Conservation (phyloP, 2,329 filamentous ascomycete genomes). For the Pseudophaeomoniella oleicola region DNA sequence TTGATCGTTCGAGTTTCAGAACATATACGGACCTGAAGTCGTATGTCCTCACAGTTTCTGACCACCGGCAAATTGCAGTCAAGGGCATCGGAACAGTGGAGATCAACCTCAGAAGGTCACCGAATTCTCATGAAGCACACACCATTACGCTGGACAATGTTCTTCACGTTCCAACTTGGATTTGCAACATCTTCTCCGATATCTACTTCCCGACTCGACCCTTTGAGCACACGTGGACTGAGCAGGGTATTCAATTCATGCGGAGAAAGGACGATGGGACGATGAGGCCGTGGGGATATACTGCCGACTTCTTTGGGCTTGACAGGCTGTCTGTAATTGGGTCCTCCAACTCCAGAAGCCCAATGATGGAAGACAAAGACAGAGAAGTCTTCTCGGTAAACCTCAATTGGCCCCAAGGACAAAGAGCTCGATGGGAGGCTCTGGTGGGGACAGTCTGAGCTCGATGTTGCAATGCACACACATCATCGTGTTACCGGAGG, state of each 20-base stretch:
- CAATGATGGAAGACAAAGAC: constrained; percentile 13
- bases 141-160: constrained; percentile 17
- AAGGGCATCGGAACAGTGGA: constrained; percentile 19
- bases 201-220: constrained; percentile 5
- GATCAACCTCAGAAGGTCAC: constrained; percentile 12
- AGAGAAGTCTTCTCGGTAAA: constrained; percentile 13
- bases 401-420: constrained; percentile 11
- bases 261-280: constrained; percentile 5
- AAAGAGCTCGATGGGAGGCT: constrained; percentile 10
- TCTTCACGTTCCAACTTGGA: constrained; percentile 19
- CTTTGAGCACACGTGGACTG: constrained; percentile 12
- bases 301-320: constrained; percentile 12
- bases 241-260: constrained; percentile 11
- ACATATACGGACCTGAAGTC: constrained; percentile 15
- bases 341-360: constrained; percentile 1
- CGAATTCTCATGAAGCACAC: constrained; percentile 10
- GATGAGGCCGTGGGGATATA: constrained; percentile 12
- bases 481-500: too few relatives aligned
- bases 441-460: constrained; percentile 2
- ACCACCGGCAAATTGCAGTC: constrained; percentile 11
- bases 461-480: too few relatives aligned
- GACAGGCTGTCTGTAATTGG: constrained; percentile 5
- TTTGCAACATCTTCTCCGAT: constrained; percentile 17
- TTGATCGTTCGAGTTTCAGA: constrained; percentile 17
- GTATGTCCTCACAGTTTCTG: constrained; percentile 12